Base-by-base conservation (phyloP, 495 filamentous ascomycete species). In the Aspergillus asperescens region DNA sequence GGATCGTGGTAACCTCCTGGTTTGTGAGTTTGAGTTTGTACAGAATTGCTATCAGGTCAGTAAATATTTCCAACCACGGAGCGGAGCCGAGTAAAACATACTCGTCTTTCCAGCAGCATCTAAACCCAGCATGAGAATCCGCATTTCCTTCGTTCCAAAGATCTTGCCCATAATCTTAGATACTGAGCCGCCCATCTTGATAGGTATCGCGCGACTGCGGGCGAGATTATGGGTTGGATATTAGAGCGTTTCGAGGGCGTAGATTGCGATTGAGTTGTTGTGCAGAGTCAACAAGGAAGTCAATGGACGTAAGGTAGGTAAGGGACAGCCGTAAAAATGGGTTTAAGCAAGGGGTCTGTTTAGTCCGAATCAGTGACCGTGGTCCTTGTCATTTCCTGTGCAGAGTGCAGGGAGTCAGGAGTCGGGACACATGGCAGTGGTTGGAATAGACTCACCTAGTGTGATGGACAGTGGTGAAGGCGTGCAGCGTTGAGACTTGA, bases 71-170 rank as follows among this genome's bases (percentile, higher is more conserved):
- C 22, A 18, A 20, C 8, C n/a, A n/a, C n/a, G n/a, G n/a, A n/a
- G n/a, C n/a, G n/a, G 32, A 0, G 23, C 19, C 25, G 8, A 44
- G 48, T 41, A 16, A 25, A 52, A 51, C 79, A 62, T 74, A 87
- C 84, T 98, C 20, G 93, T 98, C 80, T 98, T 98, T 72, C 93
- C 93, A 48, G 93, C 93, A 58, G 93, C 93, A 73, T 98, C 93
- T 50, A 98, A 81, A 49, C 93, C 93, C 66, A 98, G 78, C 93
- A 98, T 98, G 61, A 98, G 76, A 68, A 98, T 82, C 57, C 93
- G 86, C 88, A 98, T 96, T 72, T 98, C 94, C 76, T 95, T 94
- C 44, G 91, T 93, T 72, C 93, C 94, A 73, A 97, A 96, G 69
- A 98, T 89, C 84, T 94, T 96, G 73, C 82, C 83, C 85, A 95